Base-by-base conservation (phyloP, 208 protist genomes). In the Trypanosoma grayi region DNA sequence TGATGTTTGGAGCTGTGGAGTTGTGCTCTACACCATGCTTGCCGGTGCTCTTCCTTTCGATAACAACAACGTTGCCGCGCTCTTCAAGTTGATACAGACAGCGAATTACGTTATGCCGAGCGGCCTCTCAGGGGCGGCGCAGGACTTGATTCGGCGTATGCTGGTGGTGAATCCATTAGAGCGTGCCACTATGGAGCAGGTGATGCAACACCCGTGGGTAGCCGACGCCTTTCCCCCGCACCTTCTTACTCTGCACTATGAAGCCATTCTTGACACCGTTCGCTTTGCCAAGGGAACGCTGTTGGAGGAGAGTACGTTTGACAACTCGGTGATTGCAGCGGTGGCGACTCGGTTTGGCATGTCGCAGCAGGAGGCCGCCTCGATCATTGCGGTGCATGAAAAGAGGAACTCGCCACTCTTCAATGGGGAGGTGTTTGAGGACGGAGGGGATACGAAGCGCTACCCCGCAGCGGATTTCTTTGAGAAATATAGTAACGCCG, bases 1-100 rank as follows among this genome's bases (percentile, higher is more conserved):
- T 13, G 89, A 95, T 70, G 85, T 90, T 40, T 95, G 89, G 89
- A 92, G 83, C 70, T 89, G 77, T 57, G 89, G 89, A 34, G 85
- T 95, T 8, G 77, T 92, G 43, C 80, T 95, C n/a, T 95, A 86
- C 73, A 80, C 84, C 8, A 95, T 95, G 85, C 70, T 95, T 16
- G 79, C 60, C 33, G 89, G 89, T 14, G 44, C 65, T 0, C 78
- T 95, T 36, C 85, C 89, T 10, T 95, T 93, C 60, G 89, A 90
- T 55, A 83, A 95, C 16, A 48, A 28, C 41, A 90, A 90, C 72
- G 73, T 90, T 20, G 50, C 54, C 10, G 47, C 43, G 8, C 83
- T 95, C 8, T 92, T 92, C 63, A 64, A 75, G 33, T 88, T 91
- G 58, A 95, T 95, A 44, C 77, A 87, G 58, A 77, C 57, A 0